Conservation (phyloP, 176 grass and related monocot species). For the Zoysia pacifica region DNA sequence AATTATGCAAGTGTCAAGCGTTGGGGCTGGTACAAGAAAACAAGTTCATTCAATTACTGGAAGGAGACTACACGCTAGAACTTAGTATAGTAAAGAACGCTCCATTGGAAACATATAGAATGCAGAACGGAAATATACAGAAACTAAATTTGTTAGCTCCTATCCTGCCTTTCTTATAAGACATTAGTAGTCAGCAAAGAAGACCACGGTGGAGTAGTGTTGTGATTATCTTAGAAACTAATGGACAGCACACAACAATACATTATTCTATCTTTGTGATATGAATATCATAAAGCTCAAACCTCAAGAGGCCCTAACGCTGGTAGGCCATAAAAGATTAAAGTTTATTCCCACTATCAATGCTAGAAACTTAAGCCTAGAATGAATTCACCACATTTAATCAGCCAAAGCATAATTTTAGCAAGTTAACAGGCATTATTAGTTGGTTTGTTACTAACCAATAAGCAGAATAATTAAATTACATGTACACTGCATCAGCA, state of each 20-base stretch:
- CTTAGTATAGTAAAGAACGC: neutral
- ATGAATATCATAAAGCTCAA: neutral
- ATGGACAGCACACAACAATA: neutral
- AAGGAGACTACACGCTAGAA: neutral
- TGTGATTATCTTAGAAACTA: conserved; percentile 20
- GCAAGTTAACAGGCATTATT: neutral
- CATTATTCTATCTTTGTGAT: conserved; percentile 10
- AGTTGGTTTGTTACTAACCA: neutral
- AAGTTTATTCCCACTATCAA: neutral
- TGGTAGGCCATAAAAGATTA: conserved; percentile 32
- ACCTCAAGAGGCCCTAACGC: conserved; percentile 77
- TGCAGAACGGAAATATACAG: conserved; percentile 1
- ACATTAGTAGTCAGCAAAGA: neutral
- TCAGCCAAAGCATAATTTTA: neutral
- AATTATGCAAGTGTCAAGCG: conserved; percentile 20
- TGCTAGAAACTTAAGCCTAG: neutral
- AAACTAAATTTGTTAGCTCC: neutral
- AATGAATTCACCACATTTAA: neutral
- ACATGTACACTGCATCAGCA: neutral
- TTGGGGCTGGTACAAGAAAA: conserved; percentile 33
- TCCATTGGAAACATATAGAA: neutral
- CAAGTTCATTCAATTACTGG: neutral
- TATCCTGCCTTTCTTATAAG: neutral
- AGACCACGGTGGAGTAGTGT: neutral
- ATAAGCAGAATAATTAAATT: neutral